Evolutionary conservation across 768 basidiomycete species (phyloP).

Genomic region (Suillus variegatus): DNA sequence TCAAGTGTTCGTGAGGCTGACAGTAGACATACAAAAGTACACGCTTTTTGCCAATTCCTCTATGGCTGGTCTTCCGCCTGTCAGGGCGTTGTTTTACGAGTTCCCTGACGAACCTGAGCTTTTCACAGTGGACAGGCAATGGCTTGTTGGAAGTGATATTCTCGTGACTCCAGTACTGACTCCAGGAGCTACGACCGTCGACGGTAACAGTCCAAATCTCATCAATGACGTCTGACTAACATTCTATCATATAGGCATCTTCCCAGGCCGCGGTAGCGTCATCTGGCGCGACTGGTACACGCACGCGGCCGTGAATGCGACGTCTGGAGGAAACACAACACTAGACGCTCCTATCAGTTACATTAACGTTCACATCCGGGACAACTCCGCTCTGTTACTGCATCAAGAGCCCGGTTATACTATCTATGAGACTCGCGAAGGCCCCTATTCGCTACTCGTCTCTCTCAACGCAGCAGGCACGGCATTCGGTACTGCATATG

Average conservation of each 20-base stretch:
- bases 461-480: conserved; percentile 47
- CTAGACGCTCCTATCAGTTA: conserved; percentile 70
- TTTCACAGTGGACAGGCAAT: conserved; percentile 65
- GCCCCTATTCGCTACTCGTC: conserved; percentile 64
- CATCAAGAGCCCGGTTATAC: conserved; percentile 68
- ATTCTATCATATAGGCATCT: conserved; percentile 44
- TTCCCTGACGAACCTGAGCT: conserved; percentile 72
- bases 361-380: conserved; percentile 78
- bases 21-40: conserved; percentile 46
- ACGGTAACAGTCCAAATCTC: conserved; percentile 42
- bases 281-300: conserved; percentile 79
- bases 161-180: conserved; percentile 75
- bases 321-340: conserved; percentile 43
- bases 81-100: conserved; percentile 77
- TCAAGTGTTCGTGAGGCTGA: neutral
- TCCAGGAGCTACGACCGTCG: conserved; percentile 67
- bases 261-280: conserved; percentile 60
- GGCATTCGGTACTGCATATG: conserved; percentile 61
- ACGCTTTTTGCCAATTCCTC: conserved; percentile 74
- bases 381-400: conserved; percentile 63
- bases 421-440: conserved; percentile 60
- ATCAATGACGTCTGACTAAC: neutral
- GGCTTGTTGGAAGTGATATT: conserved; percentile 68
- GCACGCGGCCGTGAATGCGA: conserved; percentile 51
- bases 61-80: conserved; percentile 61